These are phyloP conservation scores for Astrephomene gubernaculifera DNA, from an alignment of 139 green algal genomes.

Conservation along the genomic window DNA sequence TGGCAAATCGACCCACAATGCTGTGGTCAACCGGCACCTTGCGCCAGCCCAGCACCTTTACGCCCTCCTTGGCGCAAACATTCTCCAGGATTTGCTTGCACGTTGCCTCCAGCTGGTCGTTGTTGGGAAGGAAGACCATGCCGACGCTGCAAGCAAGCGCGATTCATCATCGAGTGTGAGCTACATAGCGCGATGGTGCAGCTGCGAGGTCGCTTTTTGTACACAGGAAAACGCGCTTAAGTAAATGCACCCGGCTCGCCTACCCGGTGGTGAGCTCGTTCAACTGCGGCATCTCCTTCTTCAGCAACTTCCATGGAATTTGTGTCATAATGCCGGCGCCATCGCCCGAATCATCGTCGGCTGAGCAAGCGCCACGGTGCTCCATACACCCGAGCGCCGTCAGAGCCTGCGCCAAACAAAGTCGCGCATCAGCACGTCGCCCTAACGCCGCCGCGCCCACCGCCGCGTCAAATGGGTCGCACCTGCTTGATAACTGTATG, in stretches of 20 bases:
- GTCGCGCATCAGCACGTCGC: background rate
- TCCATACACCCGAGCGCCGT: conserved; percentile 98
- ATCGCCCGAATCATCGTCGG: conserved; percentile 97
- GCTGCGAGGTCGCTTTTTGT: too few species aligned
- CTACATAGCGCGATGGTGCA: too few species aligned
- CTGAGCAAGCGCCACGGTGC: conserved; percentile 97
- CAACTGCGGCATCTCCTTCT: conserved; percentile 76
- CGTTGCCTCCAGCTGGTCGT: conserved; percentile 81
- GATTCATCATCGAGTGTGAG: too few species aligned
- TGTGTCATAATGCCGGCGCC: conserved; percentile 98
- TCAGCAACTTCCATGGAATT: conserved; percentile 96
- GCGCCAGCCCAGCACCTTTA: conserved; percentile 94
- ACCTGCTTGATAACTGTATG: conserved; percentile 95
- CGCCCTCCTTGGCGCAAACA: conserved; percentile 77
- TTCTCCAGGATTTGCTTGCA: conserved; percentile 82
- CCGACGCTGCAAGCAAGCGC: conserved; percentile 84
- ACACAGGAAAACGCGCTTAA: too few species aligned
- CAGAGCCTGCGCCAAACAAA: conserved; percentile 77
- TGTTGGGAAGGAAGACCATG: conserved; percentile 98
- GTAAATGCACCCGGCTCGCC: background rate
- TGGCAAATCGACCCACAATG: conserved; percentile 91
- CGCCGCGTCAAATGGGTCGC: background rate
- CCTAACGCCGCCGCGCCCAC: background rate
- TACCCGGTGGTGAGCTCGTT: conserved; percentile 80
- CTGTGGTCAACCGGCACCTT: conserved; percentile 89